Evolutionary conservation across 345 rosid species (phyloP).

Genomic region (Pelargonium nanum): DNA sequence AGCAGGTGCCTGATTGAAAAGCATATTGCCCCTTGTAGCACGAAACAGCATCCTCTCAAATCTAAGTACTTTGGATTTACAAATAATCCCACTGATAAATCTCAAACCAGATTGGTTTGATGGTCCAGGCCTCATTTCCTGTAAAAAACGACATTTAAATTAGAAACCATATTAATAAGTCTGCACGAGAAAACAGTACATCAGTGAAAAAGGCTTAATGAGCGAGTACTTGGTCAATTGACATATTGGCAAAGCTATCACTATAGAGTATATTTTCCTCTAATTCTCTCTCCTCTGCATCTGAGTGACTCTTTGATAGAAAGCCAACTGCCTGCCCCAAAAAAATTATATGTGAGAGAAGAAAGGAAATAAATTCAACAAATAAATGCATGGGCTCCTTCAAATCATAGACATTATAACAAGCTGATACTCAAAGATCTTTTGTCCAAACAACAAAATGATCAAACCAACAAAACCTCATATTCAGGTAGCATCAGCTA

Average conservation of each 20-base stretch:
- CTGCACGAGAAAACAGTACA: neutral
- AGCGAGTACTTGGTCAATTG: conserved; percentile 64
- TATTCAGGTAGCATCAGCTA: neutral
- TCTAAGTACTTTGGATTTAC: conserved; percentile 54
- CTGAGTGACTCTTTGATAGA: conserved; percentile 57
- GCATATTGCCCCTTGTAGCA: conserved; percentile 98
- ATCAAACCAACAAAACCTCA: neutral
- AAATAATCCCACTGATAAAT: conserved; percentile 79
- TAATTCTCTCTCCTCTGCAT: conserved; percentile 64
- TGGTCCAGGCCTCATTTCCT: conserved; percentile 60
- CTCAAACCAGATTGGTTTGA: conserved; percentile 74
- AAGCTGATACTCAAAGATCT: neutral
- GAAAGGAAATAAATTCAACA: neutral
- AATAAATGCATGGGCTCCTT: neutral
- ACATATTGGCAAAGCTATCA: conserved; percentile 34
- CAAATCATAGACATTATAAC: neutral
- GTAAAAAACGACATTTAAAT: conserved; percentile 17
- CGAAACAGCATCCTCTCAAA: conserved; percentile 96
- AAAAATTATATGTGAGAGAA: conserved; percentile 2
- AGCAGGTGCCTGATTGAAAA: conserved; percentile 81
- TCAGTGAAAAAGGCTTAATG: conserved; percentile 2
- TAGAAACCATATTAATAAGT: neutral
- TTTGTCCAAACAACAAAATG: neutral
- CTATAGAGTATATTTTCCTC: conserved; percentile 55
- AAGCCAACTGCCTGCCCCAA: conserved; percentile 60